Conservation (phyloP, 2,329 filamentous ascomycete species). For the Clonostachys chloroleuca region DNA sequence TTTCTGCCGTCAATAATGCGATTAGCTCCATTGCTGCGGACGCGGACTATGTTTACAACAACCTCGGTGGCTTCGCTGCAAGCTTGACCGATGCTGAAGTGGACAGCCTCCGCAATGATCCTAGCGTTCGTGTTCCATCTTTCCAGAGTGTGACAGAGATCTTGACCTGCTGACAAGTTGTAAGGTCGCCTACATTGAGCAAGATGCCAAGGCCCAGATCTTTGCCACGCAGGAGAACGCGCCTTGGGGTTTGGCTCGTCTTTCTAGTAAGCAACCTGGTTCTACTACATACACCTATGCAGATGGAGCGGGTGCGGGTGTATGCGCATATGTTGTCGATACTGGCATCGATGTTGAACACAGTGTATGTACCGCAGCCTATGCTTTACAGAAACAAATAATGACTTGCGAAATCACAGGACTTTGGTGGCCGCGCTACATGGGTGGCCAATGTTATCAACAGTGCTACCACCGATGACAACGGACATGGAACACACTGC, state of each 20-base stretch:
- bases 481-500: constrained; percentile 49
- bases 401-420: not conserved
- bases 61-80: constrained; percentile 10
- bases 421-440: constrained; percentile 29
- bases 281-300: constrained; percentile 21
- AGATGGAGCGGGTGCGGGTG: constrained; percentile 20
- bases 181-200: constrained; percentile 25
- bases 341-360: constrained; percentile 26
- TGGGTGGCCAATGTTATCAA: constrained; percentile 20
- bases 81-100: constrained; percentile 8
- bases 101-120: constrained; percentile 8
- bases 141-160: too few relatives aligned
- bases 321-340: constrained; percentile 34
- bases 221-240: constrained; percentile 27
- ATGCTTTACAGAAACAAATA: not conserved
- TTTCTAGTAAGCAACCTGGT: constrained; percentile 17
- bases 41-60: constrained; percentile 26
- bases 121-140: constrained; percentile 3
- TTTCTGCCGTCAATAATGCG: constrained; percentile 21
- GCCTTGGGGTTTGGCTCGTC: constrained; percentile 25
- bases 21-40: constrained; percentile 16
- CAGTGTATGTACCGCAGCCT: constrained; percentile 13
- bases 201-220: constrained; percentile 19
- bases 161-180: not conserved
- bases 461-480: constrained; percentile 36